Conservation (phyloP, 345 rosid genomes). For the Excoecaria cochinchinensis region DNA sequence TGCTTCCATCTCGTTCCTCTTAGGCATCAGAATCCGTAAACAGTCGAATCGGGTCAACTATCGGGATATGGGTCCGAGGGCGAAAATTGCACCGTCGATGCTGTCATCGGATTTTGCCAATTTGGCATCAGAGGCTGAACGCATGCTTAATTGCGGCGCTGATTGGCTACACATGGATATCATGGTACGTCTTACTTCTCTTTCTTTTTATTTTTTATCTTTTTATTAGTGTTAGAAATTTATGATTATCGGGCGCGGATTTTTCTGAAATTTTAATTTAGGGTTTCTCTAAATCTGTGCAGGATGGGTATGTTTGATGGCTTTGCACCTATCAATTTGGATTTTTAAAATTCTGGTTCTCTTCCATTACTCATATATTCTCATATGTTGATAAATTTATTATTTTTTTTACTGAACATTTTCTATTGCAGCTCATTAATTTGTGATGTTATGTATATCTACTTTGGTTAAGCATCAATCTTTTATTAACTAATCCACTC, state of each 20-base stretch:
- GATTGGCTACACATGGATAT: conserved; percentile 99
- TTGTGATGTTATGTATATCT: not conserved
- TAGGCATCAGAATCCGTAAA: no score
- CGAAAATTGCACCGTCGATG: conserved; percentile 95
- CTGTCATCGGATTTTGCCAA: conserved; percentile 88
- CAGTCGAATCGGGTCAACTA: no score
- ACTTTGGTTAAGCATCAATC: not conserved
- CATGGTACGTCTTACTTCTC: conserved; percentile 47
- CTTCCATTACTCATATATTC: not conserved
- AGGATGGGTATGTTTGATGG: conserved; percentile 66
- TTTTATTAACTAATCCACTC: not conserved
- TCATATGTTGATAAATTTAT: not conserved
- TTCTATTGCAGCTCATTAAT: not conserved
- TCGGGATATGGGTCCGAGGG: conserved; percentile 46
- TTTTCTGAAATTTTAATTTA: not conserved
- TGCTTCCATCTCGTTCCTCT: no score
- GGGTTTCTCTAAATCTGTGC: conserved; percentile 34
- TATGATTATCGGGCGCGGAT: not conserved
- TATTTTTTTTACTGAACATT: not conserved
- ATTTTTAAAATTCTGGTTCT: conserved; percentile 21
- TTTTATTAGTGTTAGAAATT: not conserved
- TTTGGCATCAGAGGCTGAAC: conserved; percentile 80
- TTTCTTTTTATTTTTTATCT: not conserved
- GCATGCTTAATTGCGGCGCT: conserved; percentile 79
- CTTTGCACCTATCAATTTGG: not conserved